Evolutionary conservation across 352 stramenopile species (phyloP), one percentile per base, ranked within the genome.

Genomic region (Pythium dissotocum): DNA sequence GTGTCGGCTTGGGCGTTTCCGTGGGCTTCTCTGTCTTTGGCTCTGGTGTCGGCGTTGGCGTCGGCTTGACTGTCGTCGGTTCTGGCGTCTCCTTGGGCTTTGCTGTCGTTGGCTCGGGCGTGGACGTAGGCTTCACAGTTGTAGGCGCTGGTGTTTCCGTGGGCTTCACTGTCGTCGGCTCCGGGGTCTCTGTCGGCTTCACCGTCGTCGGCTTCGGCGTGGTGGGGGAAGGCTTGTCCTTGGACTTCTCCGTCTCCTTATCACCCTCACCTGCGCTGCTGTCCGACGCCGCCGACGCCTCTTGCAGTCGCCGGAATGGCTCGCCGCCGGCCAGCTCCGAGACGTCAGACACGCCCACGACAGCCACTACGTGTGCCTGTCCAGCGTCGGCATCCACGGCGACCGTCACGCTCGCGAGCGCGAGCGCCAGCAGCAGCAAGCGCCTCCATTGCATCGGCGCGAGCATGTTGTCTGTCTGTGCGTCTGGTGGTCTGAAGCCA

Each of bases 371-470:
- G 36, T 42, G 36, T 42, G 36, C 36, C 12, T 13, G 36, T 13
- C 36, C 7, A 5, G 18, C 42, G n/a, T 51, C 42, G 4, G 16
- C 14, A 28, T 26, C 33, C 55, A 42, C 33, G 33, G 33, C 21
- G 21, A 0, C 26, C 35, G 35, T 21, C 33, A 46, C 42, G 24
- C 24, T 46, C 57, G 57, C 40, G 38, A 54, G 38, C 32, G 57
- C 57, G n/a, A 63, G 38, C 38, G 36, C 38, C 21, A 54, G 38
- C 38, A 63, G 21, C 24, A 63, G 57, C 38, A 63, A 40, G 18
- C 36, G 57, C 40, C 57, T 28, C 6, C 42, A 51, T 51, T 12
- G 42, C 42, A 16, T 51, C 42, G 38, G 57, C 57, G 38, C 57
- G 57, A 55, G 57, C 57, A 63, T 63, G 8, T 58, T 58, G 16